Evolutionary conservation across 495 filamentous ascomycete species (phyloP).

Genomic region (Tuber magnatum): DNA sequence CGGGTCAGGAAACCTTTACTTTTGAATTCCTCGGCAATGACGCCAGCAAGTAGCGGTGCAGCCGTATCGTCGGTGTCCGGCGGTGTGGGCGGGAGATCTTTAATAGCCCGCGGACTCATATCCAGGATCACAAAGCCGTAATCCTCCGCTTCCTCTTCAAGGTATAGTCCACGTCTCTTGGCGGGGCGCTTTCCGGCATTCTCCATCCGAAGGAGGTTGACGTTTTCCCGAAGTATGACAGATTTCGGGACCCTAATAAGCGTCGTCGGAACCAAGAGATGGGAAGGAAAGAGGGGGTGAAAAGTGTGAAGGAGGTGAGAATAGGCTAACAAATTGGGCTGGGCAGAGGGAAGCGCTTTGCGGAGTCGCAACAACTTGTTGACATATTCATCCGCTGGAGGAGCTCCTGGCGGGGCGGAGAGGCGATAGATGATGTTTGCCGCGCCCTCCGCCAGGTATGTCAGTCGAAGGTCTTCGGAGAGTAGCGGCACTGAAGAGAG

Average conservation of each 20-base stretch:
- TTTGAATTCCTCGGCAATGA: background rate
- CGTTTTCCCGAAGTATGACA: conserved; percentile 27
- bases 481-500: conserved; percentile 20
- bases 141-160: conserved; percentile 43
- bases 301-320: conserved; percentile 31
- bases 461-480: conserved; percentile 17
- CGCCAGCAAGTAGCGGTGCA: background rate
- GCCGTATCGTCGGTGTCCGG: background rate
- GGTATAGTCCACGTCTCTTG: conserved; percentile 32
- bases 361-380: conserved; percentile 37
- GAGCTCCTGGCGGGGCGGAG: conserved; percentile 6
- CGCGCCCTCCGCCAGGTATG: conserved; percentile 39
- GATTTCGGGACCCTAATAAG: conserved; percentile 29
- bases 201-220: conserved; percentile 15
- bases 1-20: conserved; percentile 1
- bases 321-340: conserved; percentile 35
- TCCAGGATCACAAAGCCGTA: conserved; percentile 71
- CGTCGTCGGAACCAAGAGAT: conserved; percentile 30
- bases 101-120: conserved; percentile 54
- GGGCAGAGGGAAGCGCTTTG: conserved; percentile 37
- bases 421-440: conserved; percentile 42
- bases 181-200: conserved; percentile 6
- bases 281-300: conserved; percentile 33
- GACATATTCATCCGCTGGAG: conserved; percentile 7
- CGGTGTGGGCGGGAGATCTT: conserved; percentile 8